phyloP scores from a whole-genome alignment of 2,329 filamentous ascomycete species.

The Aspergillaceae sp. region DNA sequence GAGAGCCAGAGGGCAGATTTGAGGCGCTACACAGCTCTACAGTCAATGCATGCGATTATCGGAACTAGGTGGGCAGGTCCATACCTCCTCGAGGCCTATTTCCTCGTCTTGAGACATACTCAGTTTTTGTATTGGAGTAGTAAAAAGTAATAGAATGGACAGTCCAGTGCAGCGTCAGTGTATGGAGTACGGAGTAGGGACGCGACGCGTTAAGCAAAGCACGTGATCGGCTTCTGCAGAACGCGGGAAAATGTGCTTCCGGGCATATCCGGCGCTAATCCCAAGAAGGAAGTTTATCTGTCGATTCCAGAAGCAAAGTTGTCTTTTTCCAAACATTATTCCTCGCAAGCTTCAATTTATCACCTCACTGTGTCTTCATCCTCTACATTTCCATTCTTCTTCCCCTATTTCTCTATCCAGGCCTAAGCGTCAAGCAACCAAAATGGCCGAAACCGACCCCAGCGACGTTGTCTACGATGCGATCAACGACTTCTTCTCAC shows the following conservation, averaged over 20 bases:
- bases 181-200: too few relatives aligned
- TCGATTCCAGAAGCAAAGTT: neutral
- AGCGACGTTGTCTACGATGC: slow-evolving; percentile 17
- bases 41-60: too few relatives aligned
- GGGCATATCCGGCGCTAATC: slow-evolving; percentile 9
- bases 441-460: slow-evolving; percentile 17
- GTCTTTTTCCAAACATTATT: neutral
- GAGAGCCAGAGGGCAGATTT: slow-evolving; percentile 80
- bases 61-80: neutral
- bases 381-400: neutral
- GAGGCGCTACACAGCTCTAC: slow-evolving; percentile 54
- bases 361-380: neutral
- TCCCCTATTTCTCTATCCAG: neutral
- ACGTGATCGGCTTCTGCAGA: slow-evolving; percentile 6
- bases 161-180: neutral
- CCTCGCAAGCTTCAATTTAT: too few relatives aligned
- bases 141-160: neutral
- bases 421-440: neutral
- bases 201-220: neutral
- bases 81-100: slow-evolving; percentile 27
- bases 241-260: slow-evolving; percentile 4
- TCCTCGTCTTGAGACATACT: slow-evolving; percentile 23
- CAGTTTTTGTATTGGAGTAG: neutral
- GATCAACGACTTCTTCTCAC: slow-evolving; percentile 22
- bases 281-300: slow-evolving; percentile 5